These are phyloP conservation scores for Hemerocallis citrina DNA, from an alignment of 106 monocot species.

Conservation along the genomic window DNA sequence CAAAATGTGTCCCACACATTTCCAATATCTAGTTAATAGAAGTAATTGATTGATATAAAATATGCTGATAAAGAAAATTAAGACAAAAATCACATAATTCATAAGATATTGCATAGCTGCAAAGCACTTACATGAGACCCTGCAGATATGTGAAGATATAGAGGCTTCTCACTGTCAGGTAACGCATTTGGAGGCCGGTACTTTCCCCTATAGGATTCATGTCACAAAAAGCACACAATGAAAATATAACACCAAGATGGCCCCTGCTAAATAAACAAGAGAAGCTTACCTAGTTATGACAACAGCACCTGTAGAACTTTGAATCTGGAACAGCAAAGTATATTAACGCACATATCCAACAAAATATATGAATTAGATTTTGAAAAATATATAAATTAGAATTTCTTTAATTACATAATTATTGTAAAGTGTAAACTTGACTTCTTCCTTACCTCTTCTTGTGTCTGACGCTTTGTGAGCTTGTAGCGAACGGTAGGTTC, in stretches of 20 bases:
- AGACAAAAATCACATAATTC: too few relatives aligned
- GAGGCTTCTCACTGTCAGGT: constrained; percentile 63
- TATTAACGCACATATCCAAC: neutral
- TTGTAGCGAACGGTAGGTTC: constrained; percentile 62
- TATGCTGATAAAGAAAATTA: too few relatives aligned
- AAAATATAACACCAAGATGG: neutral
- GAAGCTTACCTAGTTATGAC: constrained; percentile 73
- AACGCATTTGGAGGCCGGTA: constrained; percentile 70
- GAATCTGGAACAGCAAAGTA: constrained; percentile 49
- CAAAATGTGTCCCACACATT: too few relatives aligned
- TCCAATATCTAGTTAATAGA: too few relatives aligned
- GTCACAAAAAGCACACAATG: neutral
- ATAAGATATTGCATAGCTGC: too few relatives aligned
- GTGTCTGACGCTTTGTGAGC: constrained; percentile 87
- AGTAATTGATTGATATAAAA: too few relatives aligned
- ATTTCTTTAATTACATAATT: too few relatives aligned
- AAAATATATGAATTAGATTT: too few relatives aligned
- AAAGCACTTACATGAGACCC: constrained; percentile 81
- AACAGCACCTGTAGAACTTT: constrained; percentile 69
- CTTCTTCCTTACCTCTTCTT: constrained; percentile 95
- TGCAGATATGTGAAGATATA: constrained; percentile 92
- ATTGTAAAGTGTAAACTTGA: too few relatives aligned
- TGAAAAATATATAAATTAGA: too few relatives aligned
- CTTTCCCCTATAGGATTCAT: constrained; percentile 63
- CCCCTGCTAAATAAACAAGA: neutral